phyloP scores from a whole-genome alignment of 148 eudicot genomes.

The Rhododendron kiyosumense region DNA sequence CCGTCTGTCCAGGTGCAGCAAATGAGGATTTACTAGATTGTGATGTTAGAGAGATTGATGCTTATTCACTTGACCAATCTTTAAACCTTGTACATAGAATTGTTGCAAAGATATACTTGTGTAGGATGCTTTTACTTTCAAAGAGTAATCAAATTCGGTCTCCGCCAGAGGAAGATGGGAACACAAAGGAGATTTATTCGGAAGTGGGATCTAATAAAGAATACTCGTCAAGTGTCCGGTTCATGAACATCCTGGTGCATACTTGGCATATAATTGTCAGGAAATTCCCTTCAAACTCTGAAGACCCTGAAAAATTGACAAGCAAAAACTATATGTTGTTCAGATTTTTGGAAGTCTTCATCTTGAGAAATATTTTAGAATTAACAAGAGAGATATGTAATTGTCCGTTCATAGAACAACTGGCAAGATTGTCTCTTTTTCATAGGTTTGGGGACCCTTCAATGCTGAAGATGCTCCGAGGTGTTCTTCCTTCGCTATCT shows the following conservation, averaged over 20 bases:
- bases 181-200: slow-evolving; percentile 6
- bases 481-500: slow-evolving; percentile 42
- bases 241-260: slow-evolving; percentile 49
- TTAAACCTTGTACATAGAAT: slow-evolving; percentile 47
- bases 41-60: slow-evolving; percentile 23
- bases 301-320: slow-evolving; percentile 14
- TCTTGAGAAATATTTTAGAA: slow-evolving; percentile 40
- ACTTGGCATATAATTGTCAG: slow-evolving; percentile 62
- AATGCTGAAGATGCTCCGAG: slow-evolving; percentile 52
- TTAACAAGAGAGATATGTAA: slow-evolving; percentile 38
- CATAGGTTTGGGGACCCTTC: slow-evolving; percentile 74
- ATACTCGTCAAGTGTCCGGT: slow-evolving; percentile 31
- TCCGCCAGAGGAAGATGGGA: slow-evolving; percentile 22
- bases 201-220: slow-evolving; percentile 19
- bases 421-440: slow-evolving; percentile 52
- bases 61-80: slow-evolving; percentile 38
- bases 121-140: slow-evolving; percentile 51
- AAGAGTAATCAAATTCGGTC: slow-evolving; percentile 21
- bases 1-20: slow-evolving; percentile 36
- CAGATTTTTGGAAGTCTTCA: slow-evolving; percentile 55
- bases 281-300: slow-evolving; percentile 33
- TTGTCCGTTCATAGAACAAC: slow-evolving; percentile 47
- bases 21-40: slow-evolving; percentile 40
- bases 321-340: slow-evolving; percentile 21
- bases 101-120: slow-evolving; percentile 55